Percentiles rank a stretch among this genome's conserved stretches.
phyloP scores from a whole-genome alignment of 2,329 filamentous ascomycete genomes.

The Trichoderma sp. region DNA sequence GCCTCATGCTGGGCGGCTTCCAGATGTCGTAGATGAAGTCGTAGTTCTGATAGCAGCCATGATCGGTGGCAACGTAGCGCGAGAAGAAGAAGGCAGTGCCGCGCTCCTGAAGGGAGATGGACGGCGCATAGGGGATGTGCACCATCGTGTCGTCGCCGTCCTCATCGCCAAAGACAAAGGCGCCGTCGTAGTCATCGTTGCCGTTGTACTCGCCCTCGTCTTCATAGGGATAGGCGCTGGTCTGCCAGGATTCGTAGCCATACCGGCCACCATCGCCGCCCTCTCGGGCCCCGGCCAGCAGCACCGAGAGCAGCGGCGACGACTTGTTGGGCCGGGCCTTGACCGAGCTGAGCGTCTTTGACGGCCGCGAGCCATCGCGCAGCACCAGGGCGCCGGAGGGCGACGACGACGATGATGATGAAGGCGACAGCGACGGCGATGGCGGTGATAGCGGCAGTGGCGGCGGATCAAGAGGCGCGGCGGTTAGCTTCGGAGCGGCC shows the following conservation, averaged over 20 bases:
- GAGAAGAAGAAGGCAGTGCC: slow-evolving; percentile 56
- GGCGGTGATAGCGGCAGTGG: background rate
- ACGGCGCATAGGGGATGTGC: slow-evolving; percentile 29
- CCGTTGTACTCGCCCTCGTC: background rate
- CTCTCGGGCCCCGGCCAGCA: slow-evolving; percentile 4
- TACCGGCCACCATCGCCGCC: background rate
- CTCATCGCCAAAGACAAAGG: slow-evolving; percentile 9
- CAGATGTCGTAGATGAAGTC: slow-evolving; percentile 57
- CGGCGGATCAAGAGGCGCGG: slow-evolving; percentile 20
- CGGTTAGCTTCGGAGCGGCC: slow-evolving; percentile 13
- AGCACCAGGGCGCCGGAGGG: slow-evolving; percentile 12
- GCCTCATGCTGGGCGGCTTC: slow-evolving; percentile 46
- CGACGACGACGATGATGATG: background rate
- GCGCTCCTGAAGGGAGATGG: slow-evolving; percentile 45
- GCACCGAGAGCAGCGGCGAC: slow-evolving; percentile 10
- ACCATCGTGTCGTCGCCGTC: slow-evolving; percentile 20
- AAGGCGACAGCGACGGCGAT: background rate
- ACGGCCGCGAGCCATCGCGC: slow-evolving; percentile 1
- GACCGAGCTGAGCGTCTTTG: background rate
- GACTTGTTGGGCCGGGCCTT: background rate
- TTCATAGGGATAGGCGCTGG: background rate
- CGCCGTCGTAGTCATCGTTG: background rate
- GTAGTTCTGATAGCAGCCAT: slow-evolving; percentile 53
- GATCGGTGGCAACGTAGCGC: slow-evolving; percentile 52
- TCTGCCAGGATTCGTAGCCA: background rate